Conservation (phyloP, 73 alveolate genomes). For the Chromera velia region DNA sequence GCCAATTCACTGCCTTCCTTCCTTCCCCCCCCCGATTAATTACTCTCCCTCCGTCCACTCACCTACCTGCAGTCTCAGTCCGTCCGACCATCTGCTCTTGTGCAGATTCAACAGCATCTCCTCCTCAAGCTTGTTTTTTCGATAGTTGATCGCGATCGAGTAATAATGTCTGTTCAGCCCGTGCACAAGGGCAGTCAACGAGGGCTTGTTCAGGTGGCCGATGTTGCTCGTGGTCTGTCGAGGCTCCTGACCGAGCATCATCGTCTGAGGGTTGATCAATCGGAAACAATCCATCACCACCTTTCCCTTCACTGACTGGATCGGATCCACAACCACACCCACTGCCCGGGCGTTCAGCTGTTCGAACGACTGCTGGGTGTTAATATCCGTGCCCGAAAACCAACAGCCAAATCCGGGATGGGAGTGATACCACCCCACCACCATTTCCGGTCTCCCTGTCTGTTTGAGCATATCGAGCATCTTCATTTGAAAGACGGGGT, state of each 20-base stretch:
- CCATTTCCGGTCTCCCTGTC: constrained; percentile 95
- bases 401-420: constrained; percentile 99
- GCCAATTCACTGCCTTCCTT: too few species aligned
- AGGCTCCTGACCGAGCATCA: constrained; percentile 86
- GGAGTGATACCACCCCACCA: constrained; percentile 99
- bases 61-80: constrained; percentile 52
- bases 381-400: constrained; percentile 89
- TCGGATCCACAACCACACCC: constrained; percentile 99
- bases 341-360: constrained; percentile 94
- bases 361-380: constrained; percentile 91
- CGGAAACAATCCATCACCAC: constrained; percentile 99
- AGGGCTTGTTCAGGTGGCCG: constrained; percentile 86
- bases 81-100: constrained; percentile 91
- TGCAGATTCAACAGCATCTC: constrained; percentile 92
- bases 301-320: constrained; percentile 75
- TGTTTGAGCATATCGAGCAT: constrained; percentile 95
- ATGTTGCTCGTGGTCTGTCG: constrained; percentile 98
- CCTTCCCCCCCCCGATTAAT: neutral
- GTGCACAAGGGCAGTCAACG: constrained; percentile 72
- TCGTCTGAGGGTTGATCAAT: constrained; percentile 72
- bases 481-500: constrained; percentile 94
- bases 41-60: neutral
- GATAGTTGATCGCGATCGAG: constrained; percentile 90
- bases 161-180: constrained; percentile 92
- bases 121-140: constrained; percentile 95